These are phyloP conservation scores for Astrothelium subdiscretum DNA, from an alignment of 495 filamentous ascomycete genomes.

Conservation along the genomic window DNA sequence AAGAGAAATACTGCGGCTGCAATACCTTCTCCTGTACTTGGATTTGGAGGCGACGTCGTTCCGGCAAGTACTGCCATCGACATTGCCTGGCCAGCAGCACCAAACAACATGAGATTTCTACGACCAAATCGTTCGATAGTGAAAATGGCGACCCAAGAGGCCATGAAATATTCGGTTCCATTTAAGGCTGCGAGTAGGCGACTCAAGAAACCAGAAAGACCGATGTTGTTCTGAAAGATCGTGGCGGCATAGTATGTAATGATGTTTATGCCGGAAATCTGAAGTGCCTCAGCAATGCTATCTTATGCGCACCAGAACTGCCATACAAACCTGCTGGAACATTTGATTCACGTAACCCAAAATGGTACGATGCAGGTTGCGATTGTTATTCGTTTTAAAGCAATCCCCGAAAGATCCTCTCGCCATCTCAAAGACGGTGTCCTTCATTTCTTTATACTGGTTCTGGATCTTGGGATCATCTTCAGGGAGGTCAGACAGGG, in stretches of 20 bases:
- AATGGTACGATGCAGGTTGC: slow-evolving; percentile 61
- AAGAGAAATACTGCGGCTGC: slow-evolving; percentile 44
- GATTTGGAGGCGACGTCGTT: slow-evolving; percentile 15
- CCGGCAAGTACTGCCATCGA: slow-evolving; percentile 39
- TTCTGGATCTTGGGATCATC: slow-evolving; percentile 21
- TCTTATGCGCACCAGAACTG: not conserved
- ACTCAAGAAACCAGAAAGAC: slow-evolving; percentile 30
- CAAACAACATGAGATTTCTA: slow-evolving; percentile 42
- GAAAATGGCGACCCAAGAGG: slow-evolving; percentile 38
- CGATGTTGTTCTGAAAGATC: slow-evolving; percentile 48
- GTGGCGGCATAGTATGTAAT: slow-evolving; percentile 50
- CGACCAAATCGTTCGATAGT: slow-evolving; percentile 44
- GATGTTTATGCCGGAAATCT: slow-evolving; percentile 42
- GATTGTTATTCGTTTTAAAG: slow-evolving; percentile 60
- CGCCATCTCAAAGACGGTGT: slow-evolving; percentile 60
- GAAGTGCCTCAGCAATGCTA: not conserved
- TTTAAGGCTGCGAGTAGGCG: slow-evolving; percentile 31
- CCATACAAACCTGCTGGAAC: slow-evolving; percentile 54
- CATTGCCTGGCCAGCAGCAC: slow-evolving; percentile 36
- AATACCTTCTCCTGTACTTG: slow-evolving; percentile 24
- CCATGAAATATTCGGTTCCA: slow-evolving; percentile 43
- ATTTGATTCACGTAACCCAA: slow-evolving; percentile 67
- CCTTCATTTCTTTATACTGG: slow-evolving; percentile 50
- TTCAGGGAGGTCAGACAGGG: slow-evolving; percentile 24
- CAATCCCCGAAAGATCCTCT: slow-evolving; percentile 54